These are phyloP conservation scores for Suillus subalutaceus DNA, from an alignment of 768 basidiomycete species.

Conservation along the genomic window DNA sequence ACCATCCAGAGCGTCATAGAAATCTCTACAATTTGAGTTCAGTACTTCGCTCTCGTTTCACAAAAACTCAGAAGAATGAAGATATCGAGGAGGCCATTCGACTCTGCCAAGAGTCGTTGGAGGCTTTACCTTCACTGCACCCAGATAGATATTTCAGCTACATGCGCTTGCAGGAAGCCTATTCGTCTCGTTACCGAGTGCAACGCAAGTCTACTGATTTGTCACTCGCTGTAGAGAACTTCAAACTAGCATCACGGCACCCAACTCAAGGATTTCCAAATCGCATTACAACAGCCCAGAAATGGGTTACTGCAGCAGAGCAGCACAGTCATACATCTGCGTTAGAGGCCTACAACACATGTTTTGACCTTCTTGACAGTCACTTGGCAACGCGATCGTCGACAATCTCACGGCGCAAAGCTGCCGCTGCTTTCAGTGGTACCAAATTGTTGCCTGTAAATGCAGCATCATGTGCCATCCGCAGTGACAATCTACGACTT, in stretches of 20 bases:
- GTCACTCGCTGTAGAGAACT: not conserved
- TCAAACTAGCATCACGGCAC: not conserved
- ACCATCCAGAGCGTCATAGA: not conserved
- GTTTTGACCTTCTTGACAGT: no score
- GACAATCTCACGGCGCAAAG: not conserved
- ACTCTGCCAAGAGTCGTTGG: not conserved
- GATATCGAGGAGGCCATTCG: not conserved
- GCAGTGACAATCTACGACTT: fast-evolving
- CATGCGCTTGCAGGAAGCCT: not conserved
- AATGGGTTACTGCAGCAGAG: no score
- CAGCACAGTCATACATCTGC: no score
- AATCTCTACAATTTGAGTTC: not conserved
- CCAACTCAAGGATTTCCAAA: not conserved
- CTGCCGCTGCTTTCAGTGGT: not conserved
- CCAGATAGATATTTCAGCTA: not conserved
- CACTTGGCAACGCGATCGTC: not conserved
- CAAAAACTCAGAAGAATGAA: not conserved
- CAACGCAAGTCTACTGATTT: not conserved
- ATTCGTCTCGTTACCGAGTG: not conserved
- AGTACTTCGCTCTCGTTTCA: not conserved
- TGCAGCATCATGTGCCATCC: not conserved
- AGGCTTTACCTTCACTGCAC: not conserved
- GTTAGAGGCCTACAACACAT: no score
- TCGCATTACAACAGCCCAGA: fast-evolving
- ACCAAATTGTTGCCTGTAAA: not conserved